These are phyloP conservation scores for Medicago ruthenica DNA, from an alignment of 306 rosid species.

Conservation along the genomic window DNA sequence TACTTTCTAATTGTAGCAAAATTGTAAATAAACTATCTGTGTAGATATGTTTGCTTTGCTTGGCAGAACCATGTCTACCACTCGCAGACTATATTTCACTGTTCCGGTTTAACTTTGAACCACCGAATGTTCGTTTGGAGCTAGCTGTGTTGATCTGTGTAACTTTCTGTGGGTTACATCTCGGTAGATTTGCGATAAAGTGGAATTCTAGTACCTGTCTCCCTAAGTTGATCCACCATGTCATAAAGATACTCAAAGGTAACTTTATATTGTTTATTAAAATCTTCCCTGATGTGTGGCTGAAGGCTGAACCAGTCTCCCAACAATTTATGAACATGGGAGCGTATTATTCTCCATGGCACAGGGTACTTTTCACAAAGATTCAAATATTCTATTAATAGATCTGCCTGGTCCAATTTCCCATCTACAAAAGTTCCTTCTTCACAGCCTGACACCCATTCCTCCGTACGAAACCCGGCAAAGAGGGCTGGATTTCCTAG, in stretches of 20 bases:
- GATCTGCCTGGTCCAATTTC: conserved; percentile 78
- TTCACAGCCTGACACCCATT: conserved; percentile 61
- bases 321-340: conserved; percentile 90
- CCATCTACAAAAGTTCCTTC: conserved; percentile 53
- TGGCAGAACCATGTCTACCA: not conserved
- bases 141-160: conserved; percentile 22
- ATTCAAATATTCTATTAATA: conserved; percentile 81
- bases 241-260: conserved; percentile 84
- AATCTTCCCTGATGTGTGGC: conserved; percentile 86
- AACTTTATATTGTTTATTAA: conserved; percentile 75
- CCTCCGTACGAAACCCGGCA: conserved; percentile 79
- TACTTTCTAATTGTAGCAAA: conserved; percentile 39
- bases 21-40: conserved; percentile 35
- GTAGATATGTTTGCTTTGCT: conserved; percentile 26
- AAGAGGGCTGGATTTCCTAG: conserved; percentile 96
- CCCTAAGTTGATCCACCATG: conserved; percentile 75
- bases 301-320: conserved; percentile 95
- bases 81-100: not conserved
- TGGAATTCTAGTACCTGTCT: conserved; percentile 76
- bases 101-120: conserved; percentile 34
- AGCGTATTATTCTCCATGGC: conserved; percentile 94
- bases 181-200: conserved; percentile 56
- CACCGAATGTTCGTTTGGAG: conserved; percentile 32
- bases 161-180: conserved; percentile 17
- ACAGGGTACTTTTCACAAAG: conserved; percentile 83